phyloP scores from a whole-genome alignment of 805 yeast genomes.

The Schwanniomyces yamadae region DNA sequence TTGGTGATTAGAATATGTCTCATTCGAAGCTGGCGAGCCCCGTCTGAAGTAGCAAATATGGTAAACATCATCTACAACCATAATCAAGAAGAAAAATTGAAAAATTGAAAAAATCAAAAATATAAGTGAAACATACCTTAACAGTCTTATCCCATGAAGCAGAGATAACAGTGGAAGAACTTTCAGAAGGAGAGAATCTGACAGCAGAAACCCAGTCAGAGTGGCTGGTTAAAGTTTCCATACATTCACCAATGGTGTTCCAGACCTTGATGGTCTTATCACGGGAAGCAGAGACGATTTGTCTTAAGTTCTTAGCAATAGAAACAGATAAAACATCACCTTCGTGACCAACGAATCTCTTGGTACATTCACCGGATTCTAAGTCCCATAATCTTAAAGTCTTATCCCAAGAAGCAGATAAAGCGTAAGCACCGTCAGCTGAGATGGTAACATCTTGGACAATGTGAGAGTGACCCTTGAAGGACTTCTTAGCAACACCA shows the following conservation, averaged over 20 bases:
- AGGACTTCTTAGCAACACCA: constrained; percentile 97
- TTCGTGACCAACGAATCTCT: constrained; percentile 97
- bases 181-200: constrained; percentile 88
- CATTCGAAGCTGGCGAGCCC: constrained; percentile 68
- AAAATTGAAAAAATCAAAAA: constrained; percentile 2
- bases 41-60: constrained; percentile 99
- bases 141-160: constrained; percentile 99
- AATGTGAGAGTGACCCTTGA: constrained; percentile 98
- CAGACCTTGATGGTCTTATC: constrained; percentile 99
- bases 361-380: constrained; percentile 87
- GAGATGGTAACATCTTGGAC: constrained; percentile 97
- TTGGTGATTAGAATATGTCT: constrained; percentile 97
- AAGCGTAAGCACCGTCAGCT: constrained; percentile 95
- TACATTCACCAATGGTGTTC: constrained; percentile 98
- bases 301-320: constrained; percentile 93
- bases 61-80: constrained; percentile 63
- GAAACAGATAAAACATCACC: constrained; percentile 97
- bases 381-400: constrained; percentile 98
- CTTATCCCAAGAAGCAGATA: constrained; percentile 99
- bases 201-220: constrained; percentile 98
- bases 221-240: constrained; percentile 93
- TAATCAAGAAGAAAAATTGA: constrained; percentile 8
- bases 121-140: constrained; percentile 71
- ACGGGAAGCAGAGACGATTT: constrained; percentile 98
- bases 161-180: constrained; percentile 79